A percentile compares a stretch with the other conserved stretches of the same genome.
Conservation (phyloP, 139 green algal genomes). For the Chlorella sorokiniana region DNA sequence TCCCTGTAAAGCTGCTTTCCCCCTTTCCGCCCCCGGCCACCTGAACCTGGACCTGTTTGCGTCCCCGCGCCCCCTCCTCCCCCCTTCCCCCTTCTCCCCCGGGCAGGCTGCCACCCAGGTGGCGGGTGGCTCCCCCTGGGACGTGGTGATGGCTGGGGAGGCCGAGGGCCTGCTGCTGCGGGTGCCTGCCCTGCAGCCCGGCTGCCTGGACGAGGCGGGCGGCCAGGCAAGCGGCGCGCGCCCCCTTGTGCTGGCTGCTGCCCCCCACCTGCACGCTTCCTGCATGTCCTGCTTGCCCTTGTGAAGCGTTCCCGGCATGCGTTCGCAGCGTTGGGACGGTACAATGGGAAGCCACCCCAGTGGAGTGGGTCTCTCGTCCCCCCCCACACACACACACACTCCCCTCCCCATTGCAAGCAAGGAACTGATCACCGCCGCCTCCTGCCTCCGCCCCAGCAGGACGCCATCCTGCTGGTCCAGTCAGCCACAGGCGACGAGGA, state of each 20-base stretch:
- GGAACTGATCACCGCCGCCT: not conserved
- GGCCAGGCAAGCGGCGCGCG: slow-evolving; percentile 24
- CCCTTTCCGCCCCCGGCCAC: not conserved
- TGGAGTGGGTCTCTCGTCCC: too few relatives aligned
- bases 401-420: not conserved
- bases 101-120: not conserved
- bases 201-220: slow-evolving; percentile 46
- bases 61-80: not conserved
- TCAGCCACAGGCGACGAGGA: slow-evolving; percentile 94
- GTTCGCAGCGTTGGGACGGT: too few relatives aligned
- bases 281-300: too few relatives aligned
- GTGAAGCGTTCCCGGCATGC: too few relatives aligned
- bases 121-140: slow-evolving; percentile 64
- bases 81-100: not conserved
- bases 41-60: not conserved
- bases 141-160: slow-evolving; percentile 81
- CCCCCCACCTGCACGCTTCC: too few relatives aligned
- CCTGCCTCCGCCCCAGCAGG: not conserved
- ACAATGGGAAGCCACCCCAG: too few relatives aligned
- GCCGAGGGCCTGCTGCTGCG: slow-evolving; percentile 68
- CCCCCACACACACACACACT: not conserved
- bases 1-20: too few relatives aligned
- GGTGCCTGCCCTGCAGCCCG: slow-evolving; percentile 64
- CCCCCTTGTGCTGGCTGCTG: too few relatives aligned
- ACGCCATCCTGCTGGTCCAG: slow-evolving; percentile 69